phyloP scores from a whole-genome alignment of 129 eudicot genomes.

The Tagetes patula region DNA sequence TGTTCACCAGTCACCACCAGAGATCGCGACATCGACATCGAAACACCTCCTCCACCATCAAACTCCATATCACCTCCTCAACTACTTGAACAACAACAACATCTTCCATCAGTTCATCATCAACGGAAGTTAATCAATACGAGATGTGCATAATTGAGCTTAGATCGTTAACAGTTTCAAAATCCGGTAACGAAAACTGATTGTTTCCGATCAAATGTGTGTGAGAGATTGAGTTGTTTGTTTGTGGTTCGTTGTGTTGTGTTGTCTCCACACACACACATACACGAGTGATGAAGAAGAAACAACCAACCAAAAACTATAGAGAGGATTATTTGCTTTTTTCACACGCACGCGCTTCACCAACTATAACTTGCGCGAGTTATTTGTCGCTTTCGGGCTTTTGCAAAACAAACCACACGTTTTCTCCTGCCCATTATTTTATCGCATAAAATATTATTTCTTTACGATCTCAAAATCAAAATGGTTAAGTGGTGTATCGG shows the following conservation, averaged over 20 bases:
- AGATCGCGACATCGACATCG: slow-evolving; percentile 47
- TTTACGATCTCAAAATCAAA: too few species aligned
- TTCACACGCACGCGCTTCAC: slow-evolving; percentile 31
- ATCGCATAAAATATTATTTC: neutral
- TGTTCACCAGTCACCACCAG: too few species aligned
- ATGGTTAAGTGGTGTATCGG: too few species aligned
- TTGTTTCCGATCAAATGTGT: slow-evolving; percentile 30
- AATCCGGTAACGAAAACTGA: neutral
- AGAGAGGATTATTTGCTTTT: slow-evolving; percentile 5
- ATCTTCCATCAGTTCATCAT: slow-evolving; percentile 25
- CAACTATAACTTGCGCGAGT: slow-evolving; percentile 29
- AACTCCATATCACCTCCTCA: slow-evolving; percentile 32
- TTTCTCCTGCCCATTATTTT: neutral
- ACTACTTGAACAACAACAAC: slow-evolving; percentile 24
- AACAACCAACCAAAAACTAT: slow-evolving; percentile 50
- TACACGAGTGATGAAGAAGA: slow-evolving; percentile 32
- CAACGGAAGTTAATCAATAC: slow-evolving; percentile 27
- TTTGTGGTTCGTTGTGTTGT: slow-evolving; percentile 42
- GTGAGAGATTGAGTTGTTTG: slow-evolving; percentile 2
- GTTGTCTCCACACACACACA: slow-evolving; percentile 57
- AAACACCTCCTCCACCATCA: slow-evolving; percentile 28
- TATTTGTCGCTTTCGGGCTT: slow-evolving; percentile 19
- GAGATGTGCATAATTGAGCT: neutral
- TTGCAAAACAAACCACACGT: slow-evolving; percentile 8
- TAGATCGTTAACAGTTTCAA: neutral